Conservation (phyloP, 306 rosid genomes). For the Prunus mira region DNA sequence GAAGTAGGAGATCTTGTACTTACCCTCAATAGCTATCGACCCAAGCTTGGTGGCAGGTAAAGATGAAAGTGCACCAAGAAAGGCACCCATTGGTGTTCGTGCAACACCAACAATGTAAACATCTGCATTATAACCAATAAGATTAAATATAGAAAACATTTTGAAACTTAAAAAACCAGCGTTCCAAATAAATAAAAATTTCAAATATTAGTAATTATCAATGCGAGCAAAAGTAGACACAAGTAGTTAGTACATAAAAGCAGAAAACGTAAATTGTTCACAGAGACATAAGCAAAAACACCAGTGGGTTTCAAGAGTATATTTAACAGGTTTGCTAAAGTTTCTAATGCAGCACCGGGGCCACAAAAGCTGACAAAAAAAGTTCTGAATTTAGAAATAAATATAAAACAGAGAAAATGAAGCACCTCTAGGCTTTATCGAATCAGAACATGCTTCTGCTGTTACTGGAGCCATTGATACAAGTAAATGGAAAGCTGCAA, state of each 20-base stretch:
- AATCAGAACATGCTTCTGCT: constrained; percentile 54
- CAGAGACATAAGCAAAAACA: background rate
- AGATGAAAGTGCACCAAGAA: constrained; percentile 88
- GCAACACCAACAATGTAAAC: constrained; percentile 97
- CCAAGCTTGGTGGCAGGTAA: constrained; percentile 88
- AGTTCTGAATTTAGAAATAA: background rate
- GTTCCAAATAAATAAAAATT: constrained; percentile 4
- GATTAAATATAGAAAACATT: background rate
- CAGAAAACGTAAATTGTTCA: background rate
- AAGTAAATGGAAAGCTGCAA: constrained; percentile 39
- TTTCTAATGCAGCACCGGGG: background rate
- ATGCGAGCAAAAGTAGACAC: background rate
- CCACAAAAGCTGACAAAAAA: background rate
- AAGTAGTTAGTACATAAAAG: background rate
- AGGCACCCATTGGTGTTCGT: constrained; percentile 95
- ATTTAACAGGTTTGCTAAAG: background rate
- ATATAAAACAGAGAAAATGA: constrained; percentile 5
- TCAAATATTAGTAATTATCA: background rate
- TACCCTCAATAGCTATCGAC: constrained; percentile 87
- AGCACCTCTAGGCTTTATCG: constrained; percentile 75
- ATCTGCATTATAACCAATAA: constrained; percentile 48
- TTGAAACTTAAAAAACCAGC: background rate
- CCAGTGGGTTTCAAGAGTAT: background rate
- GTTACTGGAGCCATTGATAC: constrained; percentile 56
- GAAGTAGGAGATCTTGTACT: constrained; percentile 4